Conservation (phyloP, 768 basidiomycete genomes). For the Mycena venus region DNA sequence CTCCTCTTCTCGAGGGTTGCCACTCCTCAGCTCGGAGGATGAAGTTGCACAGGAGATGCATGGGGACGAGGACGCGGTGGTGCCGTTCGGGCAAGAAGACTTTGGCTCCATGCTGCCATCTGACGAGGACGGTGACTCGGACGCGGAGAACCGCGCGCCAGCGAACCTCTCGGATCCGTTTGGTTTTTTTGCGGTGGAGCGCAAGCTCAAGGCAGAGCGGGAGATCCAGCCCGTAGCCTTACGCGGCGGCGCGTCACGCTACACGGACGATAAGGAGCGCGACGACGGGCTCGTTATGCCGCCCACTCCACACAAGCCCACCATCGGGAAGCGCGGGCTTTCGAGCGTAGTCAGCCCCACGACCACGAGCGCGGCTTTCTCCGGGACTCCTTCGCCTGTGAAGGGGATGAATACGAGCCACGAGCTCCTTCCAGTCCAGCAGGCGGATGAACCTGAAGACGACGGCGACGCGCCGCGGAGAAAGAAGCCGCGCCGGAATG, state of each 20-base stretch:
- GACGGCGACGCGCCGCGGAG: conserved; percentile 24
- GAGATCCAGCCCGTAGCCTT: conserved; percentile 31
- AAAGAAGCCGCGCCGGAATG: conserved; percentile 22
- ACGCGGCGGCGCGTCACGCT: conserved; percentile 36
- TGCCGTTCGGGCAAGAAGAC: not conserved
- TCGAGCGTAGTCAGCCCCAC: conserved; percentile 51
- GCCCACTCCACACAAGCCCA: conserved; percentile 49
- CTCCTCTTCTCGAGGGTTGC: conserved; percentile 13
- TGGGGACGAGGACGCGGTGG: not conserved
- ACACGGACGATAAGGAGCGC: conserved; percentile 29
- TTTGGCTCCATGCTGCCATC: conserved; percentile 15
- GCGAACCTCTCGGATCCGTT: conserved; percentile 63
- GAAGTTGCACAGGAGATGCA: conserved; percentile 14
- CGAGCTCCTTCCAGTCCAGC: not conserved
- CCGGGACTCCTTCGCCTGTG: conserved; percentile 53
- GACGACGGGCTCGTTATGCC: conserved; percentile 37
- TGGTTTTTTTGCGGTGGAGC: conserved; percentile 69
- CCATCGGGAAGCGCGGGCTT: conserved; percentile 46
- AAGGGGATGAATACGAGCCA: conserved; percentile 37
- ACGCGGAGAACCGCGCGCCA: conserved; percentile 27
- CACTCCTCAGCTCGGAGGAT: conserved; percentile 17
- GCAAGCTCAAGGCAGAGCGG: conserved; percentile 61
- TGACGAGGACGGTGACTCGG: conserved; percentile 29
- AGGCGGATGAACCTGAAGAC: too few species aligned
- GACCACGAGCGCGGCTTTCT: conserved; percentile 46